phyloP scores from a whole-genome alignment of 2,329 filamentous ascomycete genomes.

The Pseudonectria foliicola region DNA sequence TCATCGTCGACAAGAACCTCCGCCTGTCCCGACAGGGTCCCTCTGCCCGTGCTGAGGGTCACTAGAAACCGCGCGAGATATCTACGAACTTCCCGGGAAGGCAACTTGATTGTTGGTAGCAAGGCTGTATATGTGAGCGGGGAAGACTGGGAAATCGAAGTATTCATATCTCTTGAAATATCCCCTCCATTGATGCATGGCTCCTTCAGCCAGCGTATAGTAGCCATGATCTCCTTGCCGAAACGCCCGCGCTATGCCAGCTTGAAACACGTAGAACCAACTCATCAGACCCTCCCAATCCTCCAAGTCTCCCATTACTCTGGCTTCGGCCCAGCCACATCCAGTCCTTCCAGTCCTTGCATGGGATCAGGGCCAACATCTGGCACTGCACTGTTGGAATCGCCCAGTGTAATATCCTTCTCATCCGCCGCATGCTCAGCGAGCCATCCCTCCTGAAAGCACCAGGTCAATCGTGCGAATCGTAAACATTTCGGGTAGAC shows the following conservation, averaged over 20 bases:
- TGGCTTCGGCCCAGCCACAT: slow-evolving; percentile 85
- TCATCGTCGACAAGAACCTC: slow-evolving; percentile 84
- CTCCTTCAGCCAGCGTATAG: slow-evolving; percentile 10
- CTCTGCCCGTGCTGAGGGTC: slow-evolving; percentile 32
- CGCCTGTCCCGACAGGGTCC: slow-evolving; percentile 68
- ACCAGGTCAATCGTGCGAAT: slow-evolving; percentile 3
- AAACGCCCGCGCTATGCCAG: slow-evolving; percentile 43
- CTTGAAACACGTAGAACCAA: slow-evolving; percentile 16
- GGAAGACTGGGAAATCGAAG: slow-evolving; percentile 13
- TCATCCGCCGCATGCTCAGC: slow-evolving; percentile 83
- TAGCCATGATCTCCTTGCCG: slow-evolving; percentile 17
- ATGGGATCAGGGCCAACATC: slow-evolving; percentile 72
- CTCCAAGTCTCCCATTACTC: slow-evolving; percentile 40
- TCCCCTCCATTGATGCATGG: slow-evolving; percentile 19
- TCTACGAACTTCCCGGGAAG: too few species aligned
- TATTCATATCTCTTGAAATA: slow-evolving; percentile 18
- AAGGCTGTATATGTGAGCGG: background rate
- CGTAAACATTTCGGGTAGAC: slow-evolving; percentile 2
- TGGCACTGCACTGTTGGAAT: slow-evolving; percentile 26
- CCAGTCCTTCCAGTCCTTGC: slow-evolving; percentile 88
- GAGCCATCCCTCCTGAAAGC: slow-evolving; percentile 77
- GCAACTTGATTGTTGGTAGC: too few species aligned
- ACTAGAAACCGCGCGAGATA: slow-evolving; percentile 11
- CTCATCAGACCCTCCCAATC: background rate
- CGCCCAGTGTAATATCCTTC: slow-evolving; percentile 41